phyloP scores from a whole-genome alignment of 1,139 yeast species.

The Hanseniaspora uvarum region DNA sequence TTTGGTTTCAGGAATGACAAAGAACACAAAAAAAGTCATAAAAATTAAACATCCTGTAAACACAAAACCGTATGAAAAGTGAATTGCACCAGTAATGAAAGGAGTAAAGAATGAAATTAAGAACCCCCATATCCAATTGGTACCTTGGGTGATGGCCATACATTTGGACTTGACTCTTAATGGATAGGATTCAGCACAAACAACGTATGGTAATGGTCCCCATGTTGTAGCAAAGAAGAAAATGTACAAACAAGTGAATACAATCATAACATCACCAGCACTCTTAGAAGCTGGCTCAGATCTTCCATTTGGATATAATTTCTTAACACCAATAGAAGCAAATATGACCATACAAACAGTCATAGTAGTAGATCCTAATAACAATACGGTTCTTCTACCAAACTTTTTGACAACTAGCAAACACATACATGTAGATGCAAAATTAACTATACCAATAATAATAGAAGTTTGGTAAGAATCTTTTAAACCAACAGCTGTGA shows the following conservation, averaged over 20 bases:
- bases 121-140: conserved; percentile 69
- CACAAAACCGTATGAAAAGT: conserved; percentile 56
- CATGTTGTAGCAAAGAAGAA: conserved; percentile 70
- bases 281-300: conserved; percentile 31
- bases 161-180: conserved; percentile 65
- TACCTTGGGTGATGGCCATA: conserved; percentile 57
- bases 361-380: conserved; percentile 56
- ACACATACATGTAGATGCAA: conserved; percentile 59
- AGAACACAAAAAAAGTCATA: conserved; percentile 49
- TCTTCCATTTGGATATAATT: conserved; percentile 43
- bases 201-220: conserved; percentile 69
- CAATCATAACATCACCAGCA: conserved; percentile 63
- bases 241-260: conserved; percentile 61
- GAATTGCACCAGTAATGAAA: conserved; percentile 44
- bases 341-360: conserved; percentile 50
- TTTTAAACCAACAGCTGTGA: conserved; percentile 58
- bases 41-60: conserved; percentile 55
- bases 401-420: conserved; percentile 52
- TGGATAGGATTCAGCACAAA: conserved; percentile 64
- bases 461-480: conserved; percentile 67
- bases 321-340: conserved; percentile 55
- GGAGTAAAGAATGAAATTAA: conserved; percentile 63
- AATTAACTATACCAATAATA: conserved; percentile 64
- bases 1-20: conserved; percentile 55
- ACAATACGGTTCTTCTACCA: conserved; percentile 56